These are phyloP conservation scores for Filosporella fistucella DNA, from an alignment of 495 filamentous ascomycete genomes.

Conservation along the genomic window DNA sequence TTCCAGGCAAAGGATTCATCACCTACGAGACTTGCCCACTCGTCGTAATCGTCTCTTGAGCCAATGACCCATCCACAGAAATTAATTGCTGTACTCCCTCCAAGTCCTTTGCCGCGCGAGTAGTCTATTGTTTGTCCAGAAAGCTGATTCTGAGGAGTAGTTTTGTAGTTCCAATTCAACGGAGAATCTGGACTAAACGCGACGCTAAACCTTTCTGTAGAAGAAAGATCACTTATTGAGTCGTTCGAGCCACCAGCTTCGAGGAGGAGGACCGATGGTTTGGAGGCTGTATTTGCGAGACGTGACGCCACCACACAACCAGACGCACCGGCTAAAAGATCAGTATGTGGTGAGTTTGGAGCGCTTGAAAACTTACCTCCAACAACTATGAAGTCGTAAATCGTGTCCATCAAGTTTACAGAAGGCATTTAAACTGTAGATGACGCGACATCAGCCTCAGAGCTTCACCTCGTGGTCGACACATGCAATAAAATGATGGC, in stretches of 20 bases:
- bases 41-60: constrained; percentile 1
- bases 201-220: background rate
- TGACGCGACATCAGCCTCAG: background rate
- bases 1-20: background rate
- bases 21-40: background rate
- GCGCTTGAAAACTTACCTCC: background rate
- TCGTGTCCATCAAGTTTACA: background rate
- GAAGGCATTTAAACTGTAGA: background rate
- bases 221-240: background rate
- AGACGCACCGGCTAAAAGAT: background rate
- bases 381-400: constrained; percentile 1
- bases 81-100: background rate
- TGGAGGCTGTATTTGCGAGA: background rate
- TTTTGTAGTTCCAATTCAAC: background rate
- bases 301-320: background rate
- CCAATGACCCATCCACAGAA: background rate
- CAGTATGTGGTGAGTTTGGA: background rate
- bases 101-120: background rate
- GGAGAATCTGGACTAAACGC: background rate
- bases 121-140: background rate
- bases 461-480: background rate
- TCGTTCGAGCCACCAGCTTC: background rate
- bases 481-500: background rate
- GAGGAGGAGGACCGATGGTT: constrained; percentile 1
- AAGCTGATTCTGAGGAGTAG: background rate